These are phyloP conservation scores for Fusarium irregulare DNA, from an alignment of 2,329 filamentous ascomycete genomes.

Conservation along the genomic window DNA sequence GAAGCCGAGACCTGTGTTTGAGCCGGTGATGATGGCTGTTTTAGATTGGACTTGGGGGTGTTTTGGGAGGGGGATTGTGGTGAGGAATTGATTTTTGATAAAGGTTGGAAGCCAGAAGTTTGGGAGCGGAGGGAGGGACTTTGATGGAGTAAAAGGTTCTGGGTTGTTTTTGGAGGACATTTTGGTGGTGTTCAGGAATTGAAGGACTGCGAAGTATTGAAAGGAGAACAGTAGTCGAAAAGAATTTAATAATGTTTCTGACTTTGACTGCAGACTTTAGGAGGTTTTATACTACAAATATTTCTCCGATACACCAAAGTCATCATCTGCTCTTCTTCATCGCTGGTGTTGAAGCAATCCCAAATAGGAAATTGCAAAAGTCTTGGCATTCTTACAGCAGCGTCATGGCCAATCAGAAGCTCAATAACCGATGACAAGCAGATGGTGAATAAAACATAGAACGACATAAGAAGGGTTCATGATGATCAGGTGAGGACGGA, in stretches of 20 bases:
- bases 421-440: neutral
- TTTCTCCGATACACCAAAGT: too few relatives aligned
- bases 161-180: constrained; percentile 12
- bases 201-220: neutral
- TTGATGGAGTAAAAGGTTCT: constrained; percentile 3
- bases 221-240: rapidly evolving
- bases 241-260: neutral
- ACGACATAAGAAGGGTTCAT: neutral
- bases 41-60: constrained; percentile 28
- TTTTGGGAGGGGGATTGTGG: constrained; percentile 35
- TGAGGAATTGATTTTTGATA: constrained; percentile 40
- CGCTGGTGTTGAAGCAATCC: constrained; percentile 1
- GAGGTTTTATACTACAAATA: constrained; percentile 13
- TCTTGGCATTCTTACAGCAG: constrained; percentile 27
- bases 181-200: neutral
- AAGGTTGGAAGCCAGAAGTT: constrained; percentile 22
- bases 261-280: rapidly evolving
- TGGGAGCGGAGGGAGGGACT: constrained; percentile 20
- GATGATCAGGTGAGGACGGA: neutral
- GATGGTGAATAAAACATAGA: neutral
- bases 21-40: constrained; percentile 42
- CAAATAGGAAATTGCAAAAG: constrained; percentile 33
- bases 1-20: constrained; percentile 45
- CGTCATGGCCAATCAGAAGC: constrained; percentile 28
- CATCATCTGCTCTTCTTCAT: neutral